Evolutionary conservation across 331 rosid genomes (phyloP).

Genomic region (Erythrophleum ivorense): DNA sequence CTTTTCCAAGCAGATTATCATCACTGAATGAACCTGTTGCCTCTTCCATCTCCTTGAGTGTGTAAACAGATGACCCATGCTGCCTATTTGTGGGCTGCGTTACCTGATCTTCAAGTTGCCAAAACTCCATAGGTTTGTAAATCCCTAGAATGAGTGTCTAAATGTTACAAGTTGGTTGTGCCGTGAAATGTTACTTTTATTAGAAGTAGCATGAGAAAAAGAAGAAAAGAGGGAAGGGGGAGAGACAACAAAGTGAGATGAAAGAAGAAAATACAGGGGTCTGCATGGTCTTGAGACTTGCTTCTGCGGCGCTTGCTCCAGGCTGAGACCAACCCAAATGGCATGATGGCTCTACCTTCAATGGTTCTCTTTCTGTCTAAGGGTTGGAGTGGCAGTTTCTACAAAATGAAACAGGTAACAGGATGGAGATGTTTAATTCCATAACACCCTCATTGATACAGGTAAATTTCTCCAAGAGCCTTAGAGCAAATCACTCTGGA

Average conservation of each 20-base stretch:
- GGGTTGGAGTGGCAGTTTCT: conserved; percentile 39
- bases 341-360: conserved; percentile 52
- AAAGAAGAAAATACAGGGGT: conserved; percentile 67
- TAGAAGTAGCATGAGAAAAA: conserved; percentile 20
- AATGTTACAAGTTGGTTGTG: conserved; percentile 17
- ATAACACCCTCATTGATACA: conserved; percentile 28
- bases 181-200: not conserved
- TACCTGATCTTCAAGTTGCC: conserved; percentile 81
- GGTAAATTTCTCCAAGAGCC: conserved; percentile 6
- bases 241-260: not conserved
- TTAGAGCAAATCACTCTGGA: conserved; percentile 33
- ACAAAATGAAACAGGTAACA: conserved; percentile 38
- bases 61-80: conserved; percentile 79
- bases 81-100: conserved; percentile 57
- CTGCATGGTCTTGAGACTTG: conserved; percentile 72
- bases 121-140: conserved; percentile 69
- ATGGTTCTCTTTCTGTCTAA: conserved; percentile 28
- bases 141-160: conserved; percentile 58
- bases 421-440: conserved; percentile 40
- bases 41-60: conserved; percentile 86
- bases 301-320: conserved; percentile 89
- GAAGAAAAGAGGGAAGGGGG: not conserved
- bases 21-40: conserved; percentile 85
- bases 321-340: conserved; percentile 84
- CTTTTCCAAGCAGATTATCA: conserved; percentile 79